phyloP scores from a whole-genome alignment of 2,329 filamentous ascomycete species.

The Fusarium napiforme region DNA sequence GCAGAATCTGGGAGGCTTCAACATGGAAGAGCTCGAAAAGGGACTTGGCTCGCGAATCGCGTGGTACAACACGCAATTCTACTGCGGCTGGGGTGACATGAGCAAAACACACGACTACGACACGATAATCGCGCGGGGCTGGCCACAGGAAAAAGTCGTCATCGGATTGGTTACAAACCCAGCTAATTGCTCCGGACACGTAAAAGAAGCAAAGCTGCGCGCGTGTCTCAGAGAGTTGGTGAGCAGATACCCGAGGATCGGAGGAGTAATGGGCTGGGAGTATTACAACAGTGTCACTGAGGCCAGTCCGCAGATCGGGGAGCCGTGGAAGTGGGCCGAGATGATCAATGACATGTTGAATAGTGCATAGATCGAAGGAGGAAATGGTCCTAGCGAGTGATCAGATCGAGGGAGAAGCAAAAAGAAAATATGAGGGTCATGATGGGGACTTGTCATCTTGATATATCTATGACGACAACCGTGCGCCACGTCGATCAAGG shows the following conservation, averaged over 20 bases:
- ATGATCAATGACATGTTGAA: slow-evolving; percentile 44
- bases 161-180: slow-evolving; percentile 82
- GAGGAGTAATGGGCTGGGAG: slow-evolving; percentile 92
- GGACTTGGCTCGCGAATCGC: slow-evolving; percentile 70
- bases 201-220: slow-evolving; percentile 57
- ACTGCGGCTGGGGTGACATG: slow-evolving; percentile 81
- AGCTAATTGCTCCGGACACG: slow-evolving; percentile 67
- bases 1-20: slow-evolving; percentile 79
- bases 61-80: slow-evolving; percentile 92
- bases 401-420: neutral
- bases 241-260: slow-evolving; percentile 71
- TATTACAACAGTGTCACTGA: slow-evolving; percentile 79
- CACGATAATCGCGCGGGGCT: slow-evolving; percentile 67
- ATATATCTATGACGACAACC: slow-evolving; percentile 30
- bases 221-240: slow-evolving; percentile 54
- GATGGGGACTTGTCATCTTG: slow-evolving; percentile 8
- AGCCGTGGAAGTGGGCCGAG: slow-evolving; percentile 79
- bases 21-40: slow-evolving; percentile 76
- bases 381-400: slow-evolving; percentile 6
- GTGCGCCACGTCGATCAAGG: slow-evolving; percentile 19
- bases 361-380: neutral
- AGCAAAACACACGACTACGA: slow-evolving; percentile 55
- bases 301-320: slow-evolving; percentile 43
- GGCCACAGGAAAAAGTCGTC: slow-evolving; percentile 76
- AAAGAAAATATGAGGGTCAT: slow-evolving; percentile 12